Evolutionary conservation across 2,329 filamentous ascomycete species (phyloP).

Genomic region (Cucurbitaria berberidis): DNA sequence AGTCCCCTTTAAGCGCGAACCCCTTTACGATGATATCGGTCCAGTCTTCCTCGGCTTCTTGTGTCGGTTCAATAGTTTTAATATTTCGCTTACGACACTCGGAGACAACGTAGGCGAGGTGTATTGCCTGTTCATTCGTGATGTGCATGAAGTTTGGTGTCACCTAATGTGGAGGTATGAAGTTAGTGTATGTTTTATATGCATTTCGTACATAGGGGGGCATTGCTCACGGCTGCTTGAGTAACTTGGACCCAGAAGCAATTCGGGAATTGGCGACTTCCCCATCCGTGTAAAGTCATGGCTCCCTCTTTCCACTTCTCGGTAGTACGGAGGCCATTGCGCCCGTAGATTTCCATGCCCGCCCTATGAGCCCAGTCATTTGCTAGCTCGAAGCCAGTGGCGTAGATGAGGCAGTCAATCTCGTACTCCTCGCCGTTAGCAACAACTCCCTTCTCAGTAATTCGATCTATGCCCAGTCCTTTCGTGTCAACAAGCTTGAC

Average conservation of each 20-base stretch:
- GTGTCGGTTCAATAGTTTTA: conserved; percentile 53
- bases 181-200: too few species aligned
- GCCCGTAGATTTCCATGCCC: conserved; percentile 53
- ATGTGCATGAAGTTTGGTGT: conserved; percentile 37
- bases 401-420: conserved; percentile 56
- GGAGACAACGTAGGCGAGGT: conserved; percentile 55
- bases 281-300: conserved; percentile 60
- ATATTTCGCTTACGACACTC: conserved; percentile 40
- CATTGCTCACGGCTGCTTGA: conserved; percentile 28
- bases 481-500: conserved; percentile 67
- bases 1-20: conserved; percentile 50
- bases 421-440: conserved; percentile 57
- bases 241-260: conserved; percentile 53
- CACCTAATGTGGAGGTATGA: too few species aligned
- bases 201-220: too few species aligned
- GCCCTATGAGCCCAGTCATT: conserved; percentile 42
- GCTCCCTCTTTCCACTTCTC: conserved; percentile 56
- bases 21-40: conserved; percentile 48
- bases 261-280: conserved; percentile 61
- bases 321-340: conserved; percentile 53
- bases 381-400: conserved; percentile 53
- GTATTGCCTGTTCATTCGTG: conserved; percentile 40
- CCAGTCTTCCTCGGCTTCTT: conserved; percentile 58
- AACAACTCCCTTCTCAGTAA: conserved; percentile 53
- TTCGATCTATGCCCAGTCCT: conserved; percentile 57